phyloP scores from a whole-genome alignment of 495 filamentous ascomycete genomes.

The Xylaria castorea region DNA sequence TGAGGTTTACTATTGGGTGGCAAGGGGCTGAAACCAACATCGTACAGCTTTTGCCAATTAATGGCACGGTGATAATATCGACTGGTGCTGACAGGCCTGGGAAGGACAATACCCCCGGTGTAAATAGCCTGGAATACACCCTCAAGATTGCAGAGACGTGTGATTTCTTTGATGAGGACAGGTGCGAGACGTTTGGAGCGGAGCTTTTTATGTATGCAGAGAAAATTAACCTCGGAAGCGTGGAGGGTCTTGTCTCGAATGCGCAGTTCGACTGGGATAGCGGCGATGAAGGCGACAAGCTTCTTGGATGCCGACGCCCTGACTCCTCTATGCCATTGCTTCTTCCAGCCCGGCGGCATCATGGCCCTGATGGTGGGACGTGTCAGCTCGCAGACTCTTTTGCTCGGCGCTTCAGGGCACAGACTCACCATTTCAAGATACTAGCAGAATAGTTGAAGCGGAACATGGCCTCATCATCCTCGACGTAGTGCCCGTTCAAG shows the following conservation, averaged over 20 bases:
- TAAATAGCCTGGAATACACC: conserved; percentile 94
- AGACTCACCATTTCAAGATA: conserved; percentile 82
- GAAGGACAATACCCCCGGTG: conserved; percentile 88
- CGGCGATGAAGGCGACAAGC: conserved; percentile 93
- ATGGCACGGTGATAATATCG: conserved; percentile 92
- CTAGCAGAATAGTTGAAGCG: conserved; percentile 90
- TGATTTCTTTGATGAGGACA: conserved; percentile 96
- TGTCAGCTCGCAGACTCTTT: conserved; percentile 34
- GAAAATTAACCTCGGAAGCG: conserved; percentile 94
- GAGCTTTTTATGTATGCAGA: conserved; percentile 97
- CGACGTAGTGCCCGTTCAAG: conserved; percentile 90
- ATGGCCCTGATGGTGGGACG: conserved; percentile 70
- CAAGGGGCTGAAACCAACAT: conserved; percentile 87
- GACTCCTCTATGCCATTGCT: conserved; percentile 95
- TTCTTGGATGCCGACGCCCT: conserved; percentile 77
- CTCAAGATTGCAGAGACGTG: conserved; percentile 80
- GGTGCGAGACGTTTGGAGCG: conserved; percentile 90
- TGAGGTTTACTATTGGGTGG: conserved; percentile 80
- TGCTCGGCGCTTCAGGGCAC: neutral
- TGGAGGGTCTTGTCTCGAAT: conserved; percentile 77
- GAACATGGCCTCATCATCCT: conserved; percentile 96
- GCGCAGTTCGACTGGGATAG: conserved; percentile 80
- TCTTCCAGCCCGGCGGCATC: conserved; percentile 92
- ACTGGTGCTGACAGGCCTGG: conserved; percentile 88
- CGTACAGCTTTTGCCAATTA: conserved; percentile 94